phyloP scores from a whole-genome alignment of 371 early-diverging fungal genomes.

The Coemansia sp. region DNA sequence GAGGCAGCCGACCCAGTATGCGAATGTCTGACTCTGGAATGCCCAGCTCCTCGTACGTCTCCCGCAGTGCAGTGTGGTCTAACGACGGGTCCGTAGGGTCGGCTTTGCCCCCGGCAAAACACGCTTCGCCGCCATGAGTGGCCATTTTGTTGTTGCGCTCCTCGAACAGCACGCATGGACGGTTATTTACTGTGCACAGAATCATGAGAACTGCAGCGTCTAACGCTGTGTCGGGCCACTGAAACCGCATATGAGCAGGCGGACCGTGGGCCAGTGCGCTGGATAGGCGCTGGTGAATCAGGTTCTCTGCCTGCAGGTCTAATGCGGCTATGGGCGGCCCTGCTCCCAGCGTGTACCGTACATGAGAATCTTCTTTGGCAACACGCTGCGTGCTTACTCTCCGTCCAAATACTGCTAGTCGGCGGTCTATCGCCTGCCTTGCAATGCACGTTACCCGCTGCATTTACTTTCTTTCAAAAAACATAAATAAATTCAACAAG shows the following conservation, averaged over 20 bases:
- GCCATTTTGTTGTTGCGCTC: constrained; percentile 68
- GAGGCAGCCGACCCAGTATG: constrained; percentile 65
- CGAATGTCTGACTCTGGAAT: constrained; percentile 56
- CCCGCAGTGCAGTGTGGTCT: constrained; percentile 74
- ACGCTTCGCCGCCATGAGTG: constrained; percentile 78
- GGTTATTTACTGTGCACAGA: constrained; percentile 63
- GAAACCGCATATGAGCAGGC: constrained; percentile 28
- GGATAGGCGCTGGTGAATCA: constrained; percentile 25
- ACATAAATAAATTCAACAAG: background rate
- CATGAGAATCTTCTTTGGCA: background rate
- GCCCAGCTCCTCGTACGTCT: constrained; percentile 82
- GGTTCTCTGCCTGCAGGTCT: constrained; percentile 5
- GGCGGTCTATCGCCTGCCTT: background rate
- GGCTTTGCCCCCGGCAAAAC: constrained; percentile 79
- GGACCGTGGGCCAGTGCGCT: background rate
- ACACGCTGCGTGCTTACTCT: background rate
- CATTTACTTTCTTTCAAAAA: background rate
- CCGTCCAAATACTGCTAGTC: background rate
- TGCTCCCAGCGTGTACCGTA: background rate
- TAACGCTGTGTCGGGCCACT: background rate
- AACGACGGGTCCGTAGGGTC: constrained; percentile 60
- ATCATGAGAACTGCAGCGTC: constrained; percentile 55
- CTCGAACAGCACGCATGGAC: constrained; percentile 77
- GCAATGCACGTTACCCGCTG: background rate
- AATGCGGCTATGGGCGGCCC: constrained; percentile 24